Evolutionary conservation across 2,329 filamentous ascomycete species (phyloP).

Genomic region (Alternaria metachromatica): DNA sequence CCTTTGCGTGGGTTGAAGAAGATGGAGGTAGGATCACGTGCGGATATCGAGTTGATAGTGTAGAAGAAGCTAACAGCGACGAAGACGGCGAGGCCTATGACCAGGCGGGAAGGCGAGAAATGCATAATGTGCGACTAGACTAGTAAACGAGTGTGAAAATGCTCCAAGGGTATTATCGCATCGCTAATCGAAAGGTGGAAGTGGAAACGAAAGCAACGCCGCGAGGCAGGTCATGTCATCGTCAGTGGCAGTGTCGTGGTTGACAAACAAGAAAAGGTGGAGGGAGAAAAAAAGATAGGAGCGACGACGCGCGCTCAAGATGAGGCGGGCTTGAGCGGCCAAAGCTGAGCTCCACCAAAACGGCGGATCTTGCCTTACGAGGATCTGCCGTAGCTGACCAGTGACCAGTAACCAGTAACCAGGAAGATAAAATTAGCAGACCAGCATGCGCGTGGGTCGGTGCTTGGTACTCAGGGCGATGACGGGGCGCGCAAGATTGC

Average conservation of each 20-base stretch:
- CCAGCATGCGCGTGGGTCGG: conserved; percentile 2
- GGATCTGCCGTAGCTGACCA: conserved; percentile 8
- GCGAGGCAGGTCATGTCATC: conserved; percentile 16
- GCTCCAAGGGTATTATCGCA: conserved; percentile 16
- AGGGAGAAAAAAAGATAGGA: conserved; percentile 16
- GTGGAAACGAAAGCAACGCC: background rate
- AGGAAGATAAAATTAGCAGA: conserved; percentile 16
- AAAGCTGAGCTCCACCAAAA: conserved; percentile 11
- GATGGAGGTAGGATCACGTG: conserved; percentile 45
- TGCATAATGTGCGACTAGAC: conserved; percentile 22
- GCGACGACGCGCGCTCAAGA: conserved; percentile 1
- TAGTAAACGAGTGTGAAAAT: conserved; percentile 1
- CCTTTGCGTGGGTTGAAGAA: conserved; percentile 45
- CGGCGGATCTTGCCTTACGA: conserved; percentile 8
- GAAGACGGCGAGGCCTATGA: conserved; percentile 25
- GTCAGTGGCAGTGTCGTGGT: conserved; percentile 1
- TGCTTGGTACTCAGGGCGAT: background rate
- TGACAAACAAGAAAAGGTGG: background rate
- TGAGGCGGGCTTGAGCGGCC: conserved; percentile 10
- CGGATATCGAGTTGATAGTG: conserved; percentile 32
- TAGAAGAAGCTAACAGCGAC: conserved; percentile 28
- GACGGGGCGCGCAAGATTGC: background rate
- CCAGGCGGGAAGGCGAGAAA: conserved; percentile 27
- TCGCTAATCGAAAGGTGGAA: conserved; percentile 5
- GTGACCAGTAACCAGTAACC: background rate